These are phyloP conservation scores for Colletotrichum camelliae DNA, from an alignment of 2,329 filamentous ascomycete species.

Conservation along the genomic window DNA sequence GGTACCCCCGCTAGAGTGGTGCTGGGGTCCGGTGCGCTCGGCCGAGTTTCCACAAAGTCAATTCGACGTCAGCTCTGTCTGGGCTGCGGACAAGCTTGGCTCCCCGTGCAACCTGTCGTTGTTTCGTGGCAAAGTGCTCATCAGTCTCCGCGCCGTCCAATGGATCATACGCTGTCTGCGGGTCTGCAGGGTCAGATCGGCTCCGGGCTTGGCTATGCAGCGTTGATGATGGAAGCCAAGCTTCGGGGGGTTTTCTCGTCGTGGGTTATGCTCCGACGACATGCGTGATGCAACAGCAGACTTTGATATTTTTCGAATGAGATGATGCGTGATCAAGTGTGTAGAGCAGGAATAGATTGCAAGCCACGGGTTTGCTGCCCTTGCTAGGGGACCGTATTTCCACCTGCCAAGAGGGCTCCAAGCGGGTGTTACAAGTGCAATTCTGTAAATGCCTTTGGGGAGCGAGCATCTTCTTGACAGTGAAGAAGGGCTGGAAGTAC, in stretches of 20 bases:
- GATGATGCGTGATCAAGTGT: not conserved
- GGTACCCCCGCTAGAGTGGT: not conserved
- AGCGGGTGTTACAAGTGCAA: accelerated
- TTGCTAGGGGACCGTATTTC: not conserved
- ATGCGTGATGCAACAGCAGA: not conserved
- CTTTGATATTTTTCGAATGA: not conserved
- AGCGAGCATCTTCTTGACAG: not conserved
- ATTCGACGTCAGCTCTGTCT: not conserved
- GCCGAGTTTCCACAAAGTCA: not conserved
- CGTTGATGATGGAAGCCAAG: not conserved
- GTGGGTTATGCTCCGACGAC: not conserved
- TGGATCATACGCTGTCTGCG: not conserved
- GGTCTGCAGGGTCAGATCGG: not conserved
- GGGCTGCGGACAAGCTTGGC: not conserved
- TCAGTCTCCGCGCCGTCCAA: not conserved
- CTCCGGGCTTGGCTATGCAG: not conserved
- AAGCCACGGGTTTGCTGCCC: not conserved
- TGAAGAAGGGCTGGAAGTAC: not conserved
- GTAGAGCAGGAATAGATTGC: not conserved
- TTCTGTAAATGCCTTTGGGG: not conserved
- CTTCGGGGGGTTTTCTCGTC: not conserved
- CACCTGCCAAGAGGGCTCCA: not conserved
- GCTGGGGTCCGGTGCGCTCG: not conserved
- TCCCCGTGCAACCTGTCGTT: not conserved
- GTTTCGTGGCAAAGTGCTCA: not conserved